These are phyloP conservation scores for Citrus cavaleriei DNA, from an alignment of 345 rosid species.

Conservation along the genomic window DNA sequence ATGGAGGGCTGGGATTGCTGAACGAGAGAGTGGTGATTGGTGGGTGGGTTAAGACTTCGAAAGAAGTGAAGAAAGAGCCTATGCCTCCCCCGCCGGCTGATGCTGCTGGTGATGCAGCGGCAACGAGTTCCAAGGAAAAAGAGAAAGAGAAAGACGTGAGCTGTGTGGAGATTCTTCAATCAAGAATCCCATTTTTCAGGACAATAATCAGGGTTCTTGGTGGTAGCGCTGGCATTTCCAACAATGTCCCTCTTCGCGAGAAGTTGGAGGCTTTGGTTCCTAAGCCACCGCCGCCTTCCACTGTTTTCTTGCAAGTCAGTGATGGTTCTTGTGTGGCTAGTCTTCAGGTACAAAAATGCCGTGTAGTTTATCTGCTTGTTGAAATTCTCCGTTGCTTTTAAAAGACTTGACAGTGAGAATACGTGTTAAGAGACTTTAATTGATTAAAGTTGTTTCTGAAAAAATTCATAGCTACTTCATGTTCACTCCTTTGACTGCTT, in stretches of 20 bases:
- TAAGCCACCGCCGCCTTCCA: slow-evolving; percentile 29
- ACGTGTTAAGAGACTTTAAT: neutral
- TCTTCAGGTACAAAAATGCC: slow-evolving; percentile 47
- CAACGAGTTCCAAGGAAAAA: slow-evolving; percentile 9
- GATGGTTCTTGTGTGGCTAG: slow-evolving; percentile 71
- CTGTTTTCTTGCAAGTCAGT: slow-evolving; percentile 41
- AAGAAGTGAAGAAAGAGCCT: slow-evolving; percentile 47
- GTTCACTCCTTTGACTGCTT: neutral
- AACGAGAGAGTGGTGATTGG: slow-evolving; percentile 64
- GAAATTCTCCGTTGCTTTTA: neutral
- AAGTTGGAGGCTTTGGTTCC: slow-evolving; percentile 35
- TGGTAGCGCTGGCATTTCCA: slow-evolving; percentile 21
- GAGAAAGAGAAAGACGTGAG: slow-evolving; percentile 31
- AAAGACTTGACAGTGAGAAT: neutral
- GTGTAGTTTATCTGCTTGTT: neutral
- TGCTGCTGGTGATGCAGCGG: slow-evolving; percentile 4
- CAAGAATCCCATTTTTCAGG: slow-evolving; percentile 58
- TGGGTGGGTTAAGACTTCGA: slow-evolving; percentile 91
- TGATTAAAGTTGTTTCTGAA: neutral
- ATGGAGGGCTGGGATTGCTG: slow-evolving; percentile 38
- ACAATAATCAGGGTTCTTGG: slow-evolving; percentile 54
- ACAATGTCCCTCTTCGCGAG: slow-evolving; percentile 27
- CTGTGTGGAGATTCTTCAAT: slow-evolving; percentile 66
- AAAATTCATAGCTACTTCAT: neutral
- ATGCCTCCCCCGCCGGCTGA: slow-evolving; percentile 14